phyloP scores from a whole-genome alignment of 2,329 filamentous ascomycete genomes.

The Verticillium dahliae region DNA sequence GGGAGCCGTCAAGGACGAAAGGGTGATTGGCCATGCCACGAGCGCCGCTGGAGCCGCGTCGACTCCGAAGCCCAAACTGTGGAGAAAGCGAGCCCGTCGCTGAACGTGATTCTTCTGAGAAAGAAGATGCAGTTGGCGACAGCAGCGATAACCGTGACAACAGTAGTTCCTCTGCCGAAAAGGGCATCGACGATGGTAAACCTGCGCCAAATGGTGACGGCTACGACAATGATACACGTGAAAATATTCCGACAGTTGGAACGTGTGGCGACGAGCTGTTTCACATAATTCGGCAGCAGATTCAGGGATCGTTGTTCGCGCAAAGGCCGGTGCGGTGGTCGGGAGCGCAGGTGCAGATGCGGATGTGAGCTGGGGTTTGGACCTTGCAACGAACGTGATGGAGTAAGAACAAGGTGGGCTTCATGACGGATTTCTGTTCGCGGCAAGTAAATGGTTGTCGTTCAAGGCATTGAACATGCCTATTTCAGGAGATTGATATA shows the following conservation, averaged over 20 bases:
- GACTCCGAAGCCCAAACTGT: neutral
- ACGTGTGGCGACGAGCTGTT: conserved; percentile 31
- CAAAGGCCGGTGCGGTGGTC: conserved; percentile 29
- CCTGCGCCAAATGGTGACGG: neutral
- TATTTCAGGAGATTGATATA: too few relatives aligned
- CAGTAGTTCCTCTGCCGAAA: neutral
- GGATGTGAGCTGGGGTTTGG: conserved; percentile 30
- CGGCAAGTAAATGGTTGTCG: too few relatives aligned
- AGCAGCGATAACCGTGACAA: neutral
- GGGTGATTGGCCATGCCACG: neutral
- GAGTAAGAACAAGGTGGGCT: too few relatives aligned
- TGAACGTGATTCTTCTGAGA: neutral
- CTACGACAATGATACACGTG: neutral
- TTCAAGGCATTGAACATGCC: too few relatives aligned
- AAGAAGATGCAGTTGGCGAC: neutral
- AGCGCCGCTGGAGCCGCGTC: neutral
- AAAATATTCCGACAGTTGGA: conserved; percentile 29
- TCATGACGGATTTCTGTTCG: too few relatives aligned
- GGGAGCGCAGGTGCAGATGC: conserved; percentile 25
- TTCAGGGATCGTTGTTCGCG: conserved; percentile 37
- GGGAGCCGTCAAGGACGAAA: neutral
- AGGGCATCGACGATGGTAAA: neutral
- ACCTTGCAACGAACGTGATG: conserved; percentile 17
- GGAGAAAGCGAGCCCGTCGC: neutral
- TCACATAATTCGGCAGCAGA: conserved; percentile 32